phyloP scores from a whole-genome alignment of 257 asterid species.

The Solanum tacnaense region DNA sequence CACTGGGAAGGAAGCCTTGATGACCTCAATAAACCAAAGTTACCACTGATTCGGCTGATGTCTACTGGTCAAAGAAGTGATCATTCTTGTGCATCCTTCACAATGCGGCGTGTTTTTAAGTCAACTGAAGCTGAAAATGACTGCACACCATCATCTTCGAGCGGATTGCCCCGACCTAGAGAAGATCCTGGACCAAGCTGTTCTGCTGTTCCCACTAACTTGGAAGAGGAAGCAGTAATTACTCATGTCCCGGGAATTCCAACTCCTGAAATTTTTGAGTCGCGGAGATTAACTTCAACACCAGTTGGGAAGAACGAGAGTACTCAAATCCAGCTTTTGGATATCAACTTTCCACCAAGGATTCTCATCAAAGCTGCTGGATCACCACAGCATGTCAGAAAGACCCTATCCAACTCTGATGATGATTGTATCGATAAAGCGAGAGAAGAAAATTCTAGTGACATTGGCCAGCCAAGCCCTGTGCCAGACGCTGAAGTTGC shows the following conservation, averaged over 20 bases:
- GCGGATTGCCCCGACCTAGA: conserved; percentile 16
- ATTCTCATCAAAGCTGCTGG: conserved; percentile 22
- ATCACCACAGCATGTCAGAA: conserved; percentile 31
- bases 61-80: conserved; percentile 93
- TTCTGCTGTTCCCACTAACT: conserved; percentile 19
- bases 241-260: conserved; percentile 55
- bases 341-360: conserved; percentile 83
- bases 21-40: conserved; percentile 82
- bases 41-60: conserved; percentile 75
- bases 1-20: conserved; percentile 96
- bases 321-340: conserved; percentile 69
- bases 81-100: conserved; percentile 86
- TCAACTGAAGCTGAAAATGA: conserved; percentile 48
- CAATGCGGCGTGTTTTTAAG: conserved; percentile 81
- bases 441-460: conserved; percentile 17
- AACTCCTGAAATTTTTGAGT: conserved; percentile 68
- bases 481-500: conserved; percentile 42
- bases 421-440: conserved; percentile 25
- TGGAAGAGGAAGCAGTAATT: conserved; percentile 22
- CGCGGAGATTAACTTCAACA: conserved; percentile 51
- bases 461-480: conserved; percentile 18
- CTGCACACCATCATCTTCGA: conserved; percentile 48
- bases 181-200: conserved; percentile 41
- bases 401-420: conserved; percentile 22
- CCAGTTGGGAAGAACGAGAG: conserved; percentile 39